These are phyloP conservation scores for Candida mattraensis DNA, from an alignment of 805 yeast species.

Conservation along the genomic window DNA sequence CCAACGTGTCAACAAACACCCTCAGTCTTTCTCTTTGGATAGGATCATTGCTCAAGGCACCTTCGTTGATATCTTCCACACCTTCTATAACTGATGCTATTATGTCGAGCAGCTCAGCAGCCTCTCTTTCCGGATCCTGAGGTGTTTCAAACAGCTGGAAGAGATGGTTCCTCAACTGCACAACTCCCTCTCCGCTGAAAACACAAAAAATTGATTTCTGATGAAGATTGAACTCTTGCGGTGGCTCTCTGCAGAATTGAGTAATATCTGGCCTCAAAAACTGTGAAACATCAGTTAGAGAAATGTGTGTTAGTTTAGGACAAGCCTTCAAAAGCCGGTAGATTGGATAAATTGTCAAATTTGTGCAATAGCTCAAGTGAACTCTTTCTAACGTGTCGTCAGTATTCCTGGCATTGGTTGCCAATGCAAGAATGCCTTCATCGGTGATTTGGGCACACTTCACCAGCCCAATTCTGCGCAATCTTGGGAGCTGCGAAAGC, in stretches of 20 bases:
- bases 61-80: conserved; percentile 20
- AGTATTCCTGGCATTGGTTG: conserved; percentile 47
- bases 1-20: conserved; percentile 29
- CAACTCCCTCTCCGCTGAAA: conserved; percentile 88
- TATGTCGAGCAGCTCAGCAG: conserved; percentile 32
- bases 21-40: conserved; percentile 27
- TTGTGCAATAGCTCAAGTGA: conserved; percentile 87
- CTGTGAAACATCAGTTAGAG: conserved; percentile 89
- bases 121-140: conserved; percentile 33
- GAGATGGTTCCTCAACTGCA: conserved; percentile 67
- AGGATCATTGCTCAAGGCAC: conserved; percentile 20
- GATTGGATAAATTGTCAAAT: conserved; percentile 76
- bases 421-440: conserved; percentile 71
- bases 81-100: conserved; percentile 29
- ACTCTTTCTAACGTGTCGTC: conserved; percentile 89
- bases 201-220: conserved; percentile 90
- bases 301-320: conserved; percentile 83
- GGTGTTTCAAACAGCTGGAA: conserved; percentile 36
- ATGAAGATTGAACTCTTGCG: conserved; percentile 83
- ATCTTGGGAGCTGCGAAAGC: conserved; percentile 70
- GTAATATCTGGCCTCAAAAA: conserved; percentile 85
- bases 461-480: conserved; percentile 90
- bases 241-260: conserved; percentile 86
- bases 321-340: conserved; percentile 72
- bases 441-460: conserved; percentile 89